Conservation (phyloP, 2,329 filamentous ascomycete genomes). For the Colletotrichum costaricense region DNA sequence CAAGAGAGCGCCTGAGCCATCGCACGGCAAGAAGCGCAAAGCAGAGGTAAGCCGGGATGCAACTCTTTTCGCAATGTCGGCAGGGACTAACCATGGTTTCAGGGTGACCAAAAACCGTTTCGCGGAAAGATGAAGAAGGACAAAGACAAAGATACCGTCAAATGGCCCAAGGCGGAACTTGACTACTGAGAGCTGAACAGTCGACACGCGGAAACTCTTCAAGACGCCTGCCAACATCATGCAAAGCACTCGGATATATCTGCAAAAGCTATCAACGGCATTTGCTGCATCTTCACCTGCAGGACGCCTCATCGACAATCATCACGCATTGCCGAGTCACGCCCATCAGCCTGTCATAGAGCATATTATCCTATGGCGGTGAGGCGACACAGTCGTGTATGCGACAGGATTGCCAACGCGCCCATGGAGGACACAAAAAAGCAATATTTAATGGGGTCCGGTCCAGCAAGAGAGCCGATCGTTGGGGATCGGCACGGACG, state of each 20-base stretch:
- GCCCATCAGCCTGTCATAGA: background rate
- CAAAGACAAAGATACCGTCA: slow-evolving; percentile 38
- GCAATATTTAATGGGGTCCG: background rate
- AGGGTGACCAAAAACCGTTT: slow-evolving; percentile 45
- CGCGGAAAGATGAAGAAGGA: slow-evolving; percentile 45
- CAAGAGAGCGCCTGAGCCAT: slow-evolving; percentile 70
- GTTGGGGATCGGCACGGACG: slow-evolving; percentile 28
- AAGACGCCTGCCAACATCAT: background rate
- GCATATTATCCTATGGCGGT: slow-evolving; percentile 11
- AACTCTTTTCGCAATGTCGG: background rate
- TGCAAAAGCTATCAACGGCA: background rate
- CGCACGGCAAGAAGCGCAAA: slow-evolving; percentile 77
- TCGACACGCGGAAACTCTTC: background rate
- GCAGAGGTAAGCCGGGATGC: slow-evolving; percentile 66
- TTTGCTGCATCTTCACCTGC: background rate
- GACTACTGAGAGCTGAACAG: slow-evolving; percentile 13
- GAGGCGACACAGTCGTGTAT: background rate
- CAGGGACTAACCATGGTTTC: slow-evolving; percentile 41
- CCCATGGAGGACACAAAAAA: slow-evolving; percentile 6
- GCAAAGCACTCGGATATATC: background rate
- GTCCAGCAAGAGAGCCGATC: background rate
- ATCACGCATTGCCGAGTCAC: slow-evolving; percentile 18
- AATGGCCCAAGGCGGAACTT: slow-evolving; percentile 29
- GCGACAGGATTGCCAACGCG: background rate
- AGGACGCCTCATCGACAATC: background rate